Base-by-base conservation (phyloP, 371 early-diverging fungal species). In the Mucor circinelloides region DNA sequence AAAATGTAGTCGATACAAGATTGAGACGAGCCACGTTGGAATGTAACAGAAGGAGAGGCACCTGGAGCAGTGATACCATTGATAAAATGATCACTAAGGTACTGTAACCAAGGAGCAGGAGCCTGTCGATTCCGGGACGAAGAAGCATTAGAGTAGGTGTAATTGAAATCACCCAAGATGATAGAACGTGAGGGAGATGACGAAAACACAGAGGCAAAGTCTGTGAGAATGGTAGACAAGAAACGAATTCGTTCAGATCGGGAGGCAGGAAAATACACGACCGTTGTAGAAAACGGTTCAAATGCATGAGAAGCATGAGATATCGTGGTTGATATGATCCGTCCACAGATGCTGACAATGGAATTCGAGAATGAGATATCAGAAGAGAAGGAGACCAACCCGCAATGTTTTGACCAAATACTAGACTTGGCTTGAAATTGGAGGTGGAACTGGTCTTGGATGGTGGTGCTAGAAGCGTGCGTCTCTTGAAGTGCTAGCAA, bases 111-210 rank as follows among this genome's bases (percentile, higher is more conserved):
- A 0, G 52, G 27, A 36, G 52, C 17, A 27, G 59, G 66, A n/a
- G 55, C 42, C 19, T 36, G 38, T 32, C 55, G 60, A 32, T 15
- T 40, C 3, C n/a, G 50, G 55, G 31, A n/a, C 8, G 58, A 28
- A 15, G 48, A 50, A 13, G 42, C 30, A 52, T 52, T 15, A 2
- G 55, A 34, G 32, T 54, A 54, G 8, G n/a, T 38, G 25, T 67
- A 67, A 17, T 67, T 67, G 34, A 67, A 62, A 46, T 67, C 62
- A 17, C 58, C 68, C 10, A 67, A n/a, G 3, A 67, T 28, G n/a
- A 67, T 61, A 28, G 15, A 15, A 8, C 56, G 28, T 10, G 50
- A 23, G 3, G 64, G 56, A 28, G 38, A 52, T 23, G 50, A 27
- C 17, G 50, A n/a, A 32, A 38, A 55, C 23, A 30, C 28, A 54